These are phyloP conservation scores for Nakazawaea laoshanensis DNA, from an alignment of 805 yeast species.

Conservation along the genomic window DNA sequence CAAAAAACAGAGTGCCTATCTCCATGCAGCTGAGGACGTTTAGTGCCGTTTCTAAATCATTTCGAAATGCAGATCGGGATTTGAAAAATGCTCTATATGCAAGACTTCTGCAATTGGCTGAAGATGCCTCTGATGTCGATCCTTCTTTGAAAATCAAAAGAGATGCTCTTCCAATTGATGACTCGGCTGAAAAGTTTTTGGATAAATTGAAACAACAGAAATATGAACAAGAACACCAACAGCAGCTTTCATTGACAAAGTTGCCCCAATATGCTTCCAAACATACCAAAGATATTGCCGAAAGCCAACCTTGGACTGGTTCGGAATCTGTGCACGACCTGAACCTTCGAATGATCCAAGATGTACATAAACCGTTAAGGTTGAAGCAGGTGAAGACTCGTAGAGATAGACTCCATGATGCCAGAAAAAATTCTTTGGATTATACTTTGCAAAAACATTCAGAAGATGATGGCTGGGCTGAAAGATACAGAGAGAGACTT, in stretches of 20 bases:
- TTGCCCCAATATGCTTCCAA: conserved; percentile 36
- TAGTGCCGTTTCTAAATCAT: too few species aligned
- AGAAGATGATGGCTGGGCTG: conserved; percentile 43
- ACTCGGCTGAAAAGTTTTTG: conserved; percentile 18
- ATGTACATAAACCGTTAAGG: conserved; percentile 32
- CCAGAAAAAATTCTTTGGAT: conserved; percentile 60
- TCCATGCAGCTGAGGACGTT: too few species aligned
- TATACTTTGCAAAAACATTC: conserved; percentile 39
- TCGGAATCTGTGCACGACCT: conserved; percentile 37
- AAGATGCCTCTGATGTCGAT: conserved; percentile 31
- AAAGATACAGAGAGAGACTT: conserved; percentile 55
- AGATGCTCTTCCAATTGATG: conserved; percentile 17
- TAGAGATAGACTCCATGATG: conserved; percentile 40
- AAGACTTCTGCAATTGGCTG: conserved; percentile 25
- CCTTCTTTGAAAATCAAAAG: conserved; percentile 26
- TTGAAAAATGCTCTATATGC: too few species aligned
- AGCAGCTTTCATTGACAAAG: conserved; percentile 29
- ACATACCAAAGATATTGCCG: conserved; percentile 39
- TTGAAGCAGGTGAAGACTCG: conserved; percentile 11
- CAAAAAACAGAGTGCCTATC: too few species aligned
- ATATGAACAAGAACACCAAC: conserved; percentile 30
- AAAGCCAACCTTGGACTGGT: conserved; percentile 52
- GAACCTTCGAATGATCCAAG: conserved; percentile 46
- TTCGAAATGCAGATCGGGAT: too few species aligned
- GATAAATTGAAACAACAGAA: conserved; percentile 21